phyloP scores from a whole-genome alignment of 75 land plant species.

The Selaginella moellendorffii region DNA sequence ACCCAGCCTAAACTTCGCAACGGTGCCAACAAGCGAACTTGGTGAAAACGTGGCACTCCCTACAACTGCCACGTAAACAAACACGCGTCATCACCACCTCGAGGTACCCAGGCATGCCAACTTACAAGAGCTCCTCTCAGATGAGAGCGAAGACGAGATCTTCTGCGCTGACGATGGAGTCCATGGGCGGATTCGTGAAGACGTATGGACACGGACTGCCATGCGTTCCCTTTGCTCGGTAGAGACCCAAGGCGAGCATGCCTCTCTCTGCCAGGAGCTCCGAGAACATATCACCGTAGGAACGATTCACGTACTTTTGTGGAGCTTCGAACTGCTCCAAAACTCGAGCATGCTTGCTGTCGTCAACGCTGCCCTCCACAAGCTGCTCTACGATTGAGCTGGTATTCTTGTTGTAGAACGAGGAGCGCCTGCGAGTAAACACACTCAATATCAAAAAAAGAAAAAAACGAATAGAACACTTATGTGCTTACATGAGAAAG shows the following conservation, averaged over 20 bases:
- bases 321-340: conserved; percentile 15
- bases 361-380: conserved; percentile 13
- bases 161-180: conserved; percentile 1
- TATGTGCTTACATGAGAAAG: conserved; percentile 16
- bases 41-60: background rate
- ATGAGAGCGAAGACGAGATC: conserved; percentile 17
- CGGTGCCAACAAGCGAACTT: background rate
- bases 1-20: background rate
- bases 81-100: background rate
- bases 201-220: conserved; percentile 18
- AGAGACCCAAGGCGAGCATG: conserved; percentile 20
- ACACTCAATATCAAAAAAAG: background rate
- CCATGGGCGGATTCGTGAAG: conserved; percentile 16
- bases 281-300: conserved; percentile 11
- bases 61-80: background rate
- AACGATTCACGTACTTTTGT: conserved; percentile 9
- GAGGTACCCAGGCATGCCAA: too few relatives aligned
- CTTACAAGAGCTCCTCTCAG: too few relatives aligned
- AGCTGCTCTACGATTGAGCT: conserved; percentile 22
- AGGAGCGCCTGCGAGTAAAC: conserved; percentile 15
- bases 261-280: conserved; percentile 11
- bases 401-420: conserved; percentile 22
- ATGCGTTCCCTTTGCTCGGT: conserved; percentile 16
- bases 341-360: background rate
- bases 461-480: background rate